Percentiles rank a stretch among this genome's conserved stretches.
Conservation (phyloP, 208 protist species). For the Lotmaria passim region DNA sequence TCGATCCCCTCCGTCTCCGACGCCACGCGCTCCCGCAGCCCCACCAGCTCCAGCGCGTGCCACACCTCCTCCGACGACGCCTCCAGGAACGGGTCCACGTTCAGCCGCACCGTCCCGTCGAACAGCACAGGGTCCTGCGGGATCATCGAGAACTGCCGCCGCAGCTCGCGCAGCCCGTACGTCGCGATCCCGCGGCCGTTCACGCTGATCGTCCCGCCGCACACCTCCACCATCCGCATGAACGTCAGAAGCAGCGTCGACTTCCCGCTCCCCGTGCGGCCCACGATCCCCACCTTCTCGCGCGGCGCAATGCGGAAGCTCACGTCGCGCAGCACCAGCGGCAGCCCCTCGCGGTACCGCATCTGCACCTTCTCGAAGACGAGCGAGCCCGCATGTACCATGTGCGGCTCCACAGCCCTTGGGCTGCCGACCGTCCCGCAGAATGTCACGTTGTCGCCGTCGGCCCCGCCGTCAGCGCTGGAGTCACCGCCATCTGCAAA, state of each 20-base stretch:
- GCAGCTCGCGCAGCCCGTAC: slow-evolving; percentile 55
- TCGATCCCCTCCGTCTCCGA: slow-evolving; percentile 37
- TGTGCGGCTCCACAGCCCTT: slow-evolving; percentile 2
- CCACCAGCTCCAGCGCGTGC: slow-evolving; percentile 57
- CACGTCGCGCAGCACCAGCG: slow-evolving; percentile 62
- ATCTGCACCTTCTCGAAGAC: slow-evolving; percentile 63
- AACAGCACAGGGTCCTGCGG: slow-evolving; percentile 88
- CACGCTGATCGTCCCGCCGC: slow-evolving; percentile 59
- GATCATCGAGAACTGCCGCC: slow-evolving; percentile 79
- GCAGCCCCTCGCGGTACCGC: slow-evolving; percentile 70
- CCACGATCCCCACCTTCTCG: slow-evolving; percentile 87
- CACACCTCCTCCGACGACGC: slow-evolving; percentile 35
- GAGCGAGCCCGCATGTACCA: slow-evolving; percentile 43
- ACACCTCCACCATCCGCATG: slow-evolving; percentile 70
- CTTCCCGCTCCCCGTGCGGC: slow-evolving; percentile 88
- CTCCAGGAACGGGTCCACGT: slow-evolving; percentile 77
- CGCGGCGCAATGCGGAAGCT: slow-evolving; percentile 56
- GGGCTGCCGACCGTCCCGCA: not conserved
- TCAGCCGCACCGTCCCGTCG: slow-evolving; percentile 72
- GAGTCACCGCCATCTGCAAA: not conserved
- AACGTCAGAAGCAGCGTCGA: slow-evolving; percentile 81
- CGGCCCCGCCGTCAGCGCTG: not conserved
- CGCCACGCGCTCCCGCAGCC: slow-evolving; percentile 44
- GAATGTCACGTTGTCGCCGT: not conserved
- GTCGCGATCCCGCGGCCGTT: slow-evolving; percentile 38